Percentiles rank a stretch among this genome's conserved stretches.
Evolutionary conservation across 768 basidiomycete species (phyloP).

Genomic region (Tricholoma terreum): DNA sequence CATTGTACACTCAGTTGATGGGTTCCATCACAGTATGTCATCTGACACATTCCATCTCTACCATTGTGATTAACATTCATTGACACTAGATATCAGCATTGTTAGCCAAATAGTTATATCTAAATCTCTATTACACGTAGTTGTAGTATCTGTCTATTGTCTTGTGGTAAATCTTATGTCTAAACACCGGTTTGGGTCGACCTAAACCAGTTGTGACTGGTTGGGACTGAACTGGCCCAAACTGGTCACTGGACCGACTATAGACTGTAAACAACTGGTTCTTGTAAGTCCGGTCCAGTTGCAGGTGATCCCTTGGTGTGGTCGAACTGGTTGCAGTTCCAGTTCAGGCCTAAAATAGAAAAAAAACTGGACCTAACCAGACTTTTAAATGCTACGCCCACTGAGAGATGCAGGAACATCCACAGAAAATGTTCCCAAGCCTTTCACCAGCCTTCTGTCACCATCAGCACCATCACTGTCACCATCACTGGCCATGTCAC

Average conservation of each 20-base stretch:
- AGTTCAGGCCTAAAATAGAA: neutral
- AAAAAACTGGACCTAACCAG: neutral
- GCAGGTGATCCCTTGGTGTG: neutral
- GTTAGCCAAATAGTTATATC: neutral
- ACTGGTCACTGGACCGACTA: neutral
- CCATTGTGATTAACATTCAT: neutral
- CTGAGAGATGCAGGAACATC: too few species aligned
- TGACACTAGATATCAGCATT: neutral
- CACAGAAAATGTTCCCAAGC: too few species aligned
- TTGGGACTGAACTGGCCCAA: neutral
- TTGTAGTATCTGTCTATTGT: neutral
- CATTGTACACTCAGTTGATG: neutral
- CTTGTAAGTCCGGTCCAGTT: neutral
- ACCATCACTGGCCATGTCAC: too few species aligned
- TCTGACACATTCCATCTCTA: neutral
- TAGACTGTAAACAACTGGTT: neutral
- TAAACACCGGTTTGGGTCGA: neutral
- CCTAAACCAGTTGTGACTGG: constrained; percentile 1
- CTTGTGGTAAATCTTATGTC: neutral
- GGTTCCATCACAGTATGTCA: neutral
- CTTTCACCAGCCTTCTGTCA: too few species aligned
- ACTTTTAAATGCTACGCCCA: too few species aligned
- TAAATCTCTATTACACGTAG: neutral
- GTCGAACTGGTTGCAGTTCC: neutral
- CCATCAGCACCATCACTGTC: too few species aligned